phyloP scores from a whole-genome alignment of 2,329 filamentous ascomycete genomes.

The Cladosporium colombiae region DNA sequence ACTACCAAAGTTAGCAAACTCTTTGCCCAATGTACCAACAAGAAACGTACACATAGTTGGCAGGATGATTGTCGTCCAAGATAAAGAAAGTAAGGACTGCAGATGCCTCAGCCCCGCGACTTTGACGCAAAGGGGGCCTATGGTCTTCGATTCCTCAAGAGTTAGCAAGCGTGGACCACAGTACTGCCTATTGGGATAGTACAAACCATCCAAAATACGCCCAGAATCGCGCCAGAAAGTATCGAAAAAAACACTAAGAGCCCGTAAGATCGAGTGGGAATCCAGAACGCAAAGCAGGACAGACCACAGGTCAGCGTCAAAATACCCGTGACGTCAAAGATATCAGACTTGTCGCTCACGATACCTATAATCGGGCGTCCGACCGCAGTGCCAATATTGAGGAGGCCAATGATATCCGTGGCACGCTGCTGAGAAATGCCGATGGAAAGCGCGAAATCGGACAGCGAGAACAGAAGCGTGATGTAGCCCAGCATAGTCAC shows the following conservation, averaged over 20 bases:
- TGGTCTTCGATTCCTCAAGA: constrained; percentile 31
- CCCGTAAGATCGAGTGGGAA: constrained; percentile 46
- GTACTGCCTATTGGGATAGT: not conserved
- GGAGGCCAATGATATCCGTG: constrained; percentile 42
- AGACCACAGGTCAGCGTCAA: constrained; percentile 45
- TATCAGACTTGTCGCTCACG: constrained; percentile 46
- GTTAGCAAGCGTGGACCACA: not conserved
- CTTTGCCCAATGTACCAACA: not conserved
- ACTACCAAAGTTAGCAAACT: constrained; percentile 26
- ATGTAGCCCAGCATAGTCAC: constrained; percentile 52
- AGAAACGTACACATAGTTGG: constrained; percentile 33
- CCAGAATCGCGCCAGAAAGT: constrained; percentile 46
- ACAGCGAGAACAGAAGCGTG: constrained; percentile 47
- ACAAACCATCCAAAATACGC: constrained; percentile 51
- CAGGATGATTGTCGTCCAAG: constrained; percentile 37
- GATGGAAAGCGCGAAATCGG: constrained; percentile 49
- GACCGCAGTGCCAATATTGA: constrained; percentile 52
- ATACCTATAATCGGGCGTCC: constrained; percentile 51
- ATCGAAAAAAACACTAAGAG: constrained; percentile 48
- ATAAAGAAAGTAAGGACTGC: constrained; percentile 43
- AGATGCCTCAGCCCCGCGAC: constrained; percentile 44
- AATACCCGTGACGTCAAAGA: constrained; percentile 45
- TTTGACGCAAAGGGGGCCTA: constrained; percentile 44
- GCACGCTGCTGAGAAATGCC: constrained; percentile 45
- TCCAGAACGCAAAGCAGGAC: constrained; percentile 48